Evolutionary conservation across 306 rosid species (phyloP).

Genomic region (Prinsepia uniflora): DNA sequence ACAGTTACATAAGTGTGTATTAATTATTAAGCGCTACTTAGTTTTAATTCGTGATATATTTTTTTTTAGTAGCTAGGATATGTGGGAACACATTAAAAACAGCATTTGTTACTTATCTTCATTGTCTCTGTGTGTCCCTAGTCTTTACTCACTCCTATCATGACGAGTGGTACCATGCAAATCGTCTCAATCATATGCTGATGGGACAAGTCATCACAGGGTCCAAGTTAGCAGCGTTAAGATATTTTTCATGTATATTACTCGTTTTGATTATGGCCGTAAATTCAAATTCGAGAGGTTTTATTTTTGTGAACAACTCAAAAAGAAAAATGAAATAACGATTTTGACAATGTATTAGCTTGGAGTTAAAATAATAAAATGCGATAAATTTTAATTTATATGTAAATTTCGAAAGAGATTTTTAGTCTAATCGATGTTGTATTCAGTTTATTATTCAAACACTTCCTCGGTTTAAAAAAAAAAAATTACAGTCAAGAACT

Average conservation of each 20-base stretch:
- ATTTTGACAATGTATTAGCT: not conserved
- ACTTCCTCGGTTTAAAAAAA: no score
- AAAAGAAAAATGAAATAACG: no score
- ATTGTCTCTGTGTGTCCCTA: conserved; percentile 18
- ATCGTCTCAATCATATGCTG: conserved; percentile 23
- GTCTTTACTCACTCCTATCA: not conserved
- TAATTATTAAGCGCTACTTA: not conserved
- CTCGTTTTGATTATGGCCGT: no score
- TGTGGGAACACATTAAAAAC: conserved; percentile 35
- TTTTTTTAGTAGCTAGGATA: conserved; percentile 18
- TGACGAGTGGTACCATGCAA: conserved; percentile 16
- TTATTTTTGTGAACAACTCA: no score
- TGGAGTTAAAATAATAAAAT: not conserved
- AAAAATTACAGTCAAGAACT: no score
- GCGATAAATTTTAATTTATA: not conserved
- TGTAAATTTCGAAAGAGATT: not conserved
- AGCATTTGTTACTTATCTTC: conserved; percentile 24
- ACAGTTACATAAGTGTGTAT: not conserved
- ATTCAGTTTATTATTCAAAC: no score
- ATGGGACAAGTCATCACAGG: conserved; percentile 13
- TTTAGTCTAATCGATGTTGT: not conserved
- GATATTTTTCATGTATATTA: not conserved
- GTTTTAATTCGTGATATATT: conserved; percentile 7
- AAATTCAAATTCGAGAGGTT: no score
- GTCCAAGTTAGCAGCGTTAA: not conserved